phyloP scores from a whole-genome alignment of 75 land plant genomes.

The Gnetum montanum region DNA sequence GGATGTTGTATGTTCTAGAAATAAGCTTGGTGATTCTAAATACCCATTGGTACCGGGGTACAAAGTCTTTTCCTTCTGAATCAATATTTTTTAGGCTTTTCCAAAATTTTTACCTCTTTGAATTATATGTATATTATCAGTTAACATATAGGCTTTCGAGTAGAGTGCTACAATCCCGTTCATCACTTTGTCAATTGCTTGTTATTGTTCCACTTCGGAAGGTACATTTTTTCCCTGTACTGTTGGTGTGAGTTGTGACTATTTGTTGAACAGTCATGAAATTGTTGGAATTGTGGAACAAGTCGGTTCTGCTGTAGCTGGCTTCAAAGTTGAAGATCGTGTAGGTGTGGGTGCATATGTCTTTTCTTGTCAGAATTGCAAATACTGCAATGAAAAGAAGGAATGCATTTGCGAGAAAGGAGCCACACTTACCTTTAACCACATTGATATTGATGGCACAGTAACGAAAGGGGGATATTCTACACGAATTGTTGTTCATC shows the following conservation, averaged over 20 bases:
- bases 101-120: too few relatives aligned
- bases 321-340: constrained; percentile 67
- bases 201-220: too few relatives aligned
- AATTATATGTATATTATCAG: too few relatives aligned
- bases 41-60: constrained; percentile 96
- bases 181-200: too few relatives aligned
- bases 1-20: constrained; percentile 53
- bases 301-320: constrained; percentile 50
- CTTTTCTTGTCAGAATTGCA: constrained; percentile 67
- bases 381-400: constrained; percentile 33
- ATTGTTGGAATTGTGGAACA: constrained; percentile 74
- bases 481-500: constrained; percentile 48
- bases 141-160: too few relatives aligned
- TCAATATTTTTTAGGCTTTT: too few relatives aligned
- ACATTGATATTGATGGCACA: constrained; percentile 60
- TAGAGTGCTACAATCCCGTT: too few relatives aligned
- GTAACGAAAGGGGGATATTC: constrained; percentile 88
- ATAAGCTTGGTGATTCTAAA: constrained; percentile 34
- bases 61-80: constrained; percentile 5
- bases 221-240: too few relatives aligned
- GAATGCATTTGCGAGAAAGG: constrained; percentile 42
- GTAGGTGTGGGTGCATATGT: constrained; percentile 71
- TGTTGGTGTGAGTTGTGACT: too few relatives aligned
- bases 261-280: constrained; percentile 60
- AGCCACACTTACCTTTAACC: constrained; percentile 37